These are phyloP conservation scores for Trametes gibbosa DNA, from an alignment of 768 basidiomycete genomes.

Conservation along the genomic window DNA sequence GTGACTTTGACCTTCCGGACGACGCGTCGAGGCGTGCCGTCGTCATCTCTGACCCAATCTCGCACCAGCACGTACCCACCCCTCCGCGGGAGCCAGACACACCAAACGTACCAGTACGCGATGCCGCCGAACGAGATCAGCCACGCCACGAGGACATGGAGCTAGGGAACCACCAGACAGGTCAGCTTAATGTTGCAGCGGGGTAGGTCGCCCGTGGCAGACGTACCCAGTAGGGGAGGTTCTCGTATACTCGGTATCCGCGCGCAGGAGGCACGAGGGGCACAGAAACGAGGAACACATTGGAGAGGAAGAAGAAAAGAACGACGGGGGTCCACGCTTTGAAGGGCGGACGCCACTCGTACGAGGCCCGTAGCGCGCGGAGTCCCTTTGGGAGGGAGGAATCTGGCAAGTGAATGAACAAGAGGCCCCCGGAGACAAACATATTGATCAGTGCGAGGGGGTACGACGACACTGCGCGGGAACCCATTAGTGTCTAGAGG, in stretches of 20 bases:
- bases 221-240: slow-evolving; percentile 65
- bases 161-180: slow-evolving; percentile 14
- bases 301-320: slow-evolving; percentile 59
- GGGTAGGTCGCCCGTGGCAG: no score
- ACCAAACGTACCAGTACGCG: slow-evolving; percentile 33
- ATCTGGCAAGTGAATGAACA: slow-evolving; percentile 51
- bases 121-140: slow-evolving; percentile 27
- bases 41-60: slow-evolving; percentile 31
- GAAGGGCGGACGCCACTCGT: slow-evolving; percentile 67
- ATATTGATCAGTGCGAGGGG: slow-evolving; percentile 56
- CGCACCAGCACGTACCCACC: slow-evolving; percentile 30
- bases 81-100: slow-evolving; percentile 26
- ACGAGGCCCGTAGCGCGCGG: slow-evolving; percentile 4
- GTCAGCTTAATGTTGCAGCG: no score
- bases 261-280: slow-evolving; percentile 61
- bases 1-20: slow-evolving; percentile 39
- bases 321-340: slow-evolving; percentile 48
- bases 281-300: slow-evolving; percentile 58
- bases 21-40: slow-evolving; percentile 56
- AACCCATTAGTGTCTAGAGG: neutral
- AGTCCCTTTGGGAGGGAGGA: slow-evolving; percentile 15
- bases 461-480: slow-evolving; percentile 51
- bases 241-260: slow-evolving; percentile 50
- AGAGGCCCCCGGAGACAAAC: slow-evolving; percentile 56
- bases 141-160: slow-evolving; percentile 30